phyloP scores from a whole-genome alignment of 331 rosid species.

The Stylosanthes scabra region DNA sequence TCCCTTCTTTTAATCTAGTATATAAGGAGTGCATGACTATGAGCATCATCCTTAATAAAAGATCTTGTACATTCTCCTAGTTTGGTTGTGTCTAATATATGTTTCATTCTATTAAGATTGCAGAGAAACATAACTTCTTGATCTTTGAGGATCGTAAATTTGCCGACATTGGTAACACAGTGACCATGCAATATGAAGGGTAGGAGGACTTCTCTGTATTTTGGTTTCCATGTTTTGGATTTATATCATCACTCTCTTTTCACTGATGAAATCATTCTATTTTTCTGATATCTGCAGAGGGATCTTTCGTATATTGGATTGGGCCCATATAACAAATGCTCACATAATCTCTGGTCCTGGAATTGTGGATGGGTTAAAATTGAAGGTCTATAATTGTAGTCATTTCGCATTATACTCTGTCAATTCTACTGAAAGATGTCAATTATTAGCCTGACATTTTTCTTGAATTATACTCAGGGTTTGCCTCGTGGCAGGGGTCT shows the following conservation, averaged over 20 bases:
- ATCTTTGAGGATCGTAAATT: conserved; percentile 95
- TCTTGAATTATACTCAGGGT: conserved; percentile 55
- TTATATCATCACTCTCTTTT: not conserved
- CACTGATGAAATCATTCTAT: conserved; percentile 27
- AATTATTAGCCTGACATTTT: conserved; percentile 23
- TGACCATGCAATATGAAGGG: conserved; percentile 95
- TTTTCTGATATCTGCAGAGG: conserved; percentile 58
- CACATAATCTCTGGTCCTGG: conserved; percentile 95
- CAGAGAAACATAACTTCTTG: conserved; percentile 82
- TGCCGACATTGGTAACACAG: conserved; percentile 92
- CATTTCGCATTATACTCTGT: conserved; percentile 9
- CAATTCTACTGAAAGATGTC: not conserved
- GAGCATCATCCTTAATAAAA: conserved; percentile 2
- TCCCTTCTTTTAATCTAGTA: conserved; percentile 12
- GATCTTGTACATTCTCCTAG: not conserved
- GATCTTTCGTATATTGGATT: conserved; percentile 80
- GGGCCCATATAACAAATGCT: conserved; percentile 92
- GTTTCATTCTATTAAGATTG: conserved; percentile 62
- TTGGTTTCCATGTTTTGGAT: conserved; percentile 13
- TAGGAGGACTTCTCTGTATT: conserved; percentile 38
- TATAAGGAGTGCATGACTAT: not conserved
- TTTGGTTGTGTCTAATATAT: conserved; percentile 30
- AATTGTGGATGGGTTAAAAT: conserved; percentile 83
- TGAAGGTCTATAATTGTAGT: conserved; percentile 56
- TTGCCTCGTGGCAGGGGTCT: conserved; percentile 80